A percentile compares a stretch with the other conserved stretches of the same genome.
Evolutionary conservation across 768 basidiomycete species (phyloP).

Genomic region (Mycena olivaceomarginata): DNA sequence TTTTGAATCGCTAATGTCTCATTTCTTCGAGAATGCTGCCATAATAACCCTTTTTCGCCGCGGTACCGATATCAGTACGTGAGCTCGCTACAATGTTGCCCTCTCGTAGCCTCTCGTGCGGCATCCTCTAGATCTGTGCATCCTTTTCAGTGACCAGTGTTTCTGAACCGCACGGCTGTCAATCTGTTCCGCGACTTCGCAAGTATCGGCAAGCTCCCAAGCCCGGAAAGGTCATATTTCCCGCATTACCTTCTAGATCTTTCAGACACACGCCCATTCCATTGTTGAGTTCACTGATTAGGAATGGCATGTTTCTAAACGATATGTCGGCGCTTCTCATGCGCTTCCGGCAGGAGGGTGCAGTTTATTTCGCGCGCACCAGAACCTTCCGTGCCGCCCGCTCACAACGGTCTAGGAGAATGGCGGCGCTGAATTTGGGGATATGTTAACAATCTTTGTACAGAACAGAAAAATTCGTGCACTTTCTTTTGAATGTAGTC

Average conservation of each 20-base stretch:
- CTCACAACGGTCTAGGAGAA: constrained; percentile 2
- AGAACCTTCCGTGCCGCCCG: background rate
- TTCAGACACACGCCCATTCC: constrained; percentile 5
- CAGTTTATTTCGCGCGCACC: constrained; percentile 35
- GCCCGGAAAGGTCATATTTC: background rate
- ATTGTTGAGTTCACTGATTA: constrained; percentile 15
- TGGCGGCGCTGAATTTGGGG: constrained; percentile 29
- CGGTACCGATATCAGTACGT: constrained; percentile 27
- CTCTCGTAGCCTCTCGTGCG: background rate
- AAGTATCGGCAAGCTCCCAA: too few relatives aligned
- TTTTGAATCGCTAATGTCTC: constrained; percentile 36
- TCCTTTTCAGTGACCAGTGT: constrained; percentile 2
- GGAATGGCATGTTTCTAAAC: constrained; percentile 22
- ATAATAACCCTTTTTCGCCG: constrained; percentile 30
- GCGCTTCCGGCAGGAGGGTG: background rate
- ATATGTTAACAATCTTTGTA: constrained; percentile 37
- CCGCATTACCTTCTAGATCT: constrained; percentile 27
- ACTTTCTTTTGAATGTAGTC: too few relatives aligned
- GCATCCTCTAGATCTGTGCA: background rate
- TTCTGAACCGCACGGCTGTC: constrained; percentile 17
- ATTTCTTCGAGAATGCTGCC: constrained; percentile 28
- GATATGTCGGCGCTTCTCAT: background rate
- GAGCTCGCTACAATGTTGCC: background rate
- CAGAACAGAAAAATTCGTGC: too few relatives aligned
- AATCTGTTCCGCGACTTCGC: constrained; percentile 28